Percentiles rank a stretch among this genome's conserved stretches.
Evolutionary conservation across 192 early-diverging fungal species (phyloP).

Genomic region (Backusella psychrophila): DNA sequence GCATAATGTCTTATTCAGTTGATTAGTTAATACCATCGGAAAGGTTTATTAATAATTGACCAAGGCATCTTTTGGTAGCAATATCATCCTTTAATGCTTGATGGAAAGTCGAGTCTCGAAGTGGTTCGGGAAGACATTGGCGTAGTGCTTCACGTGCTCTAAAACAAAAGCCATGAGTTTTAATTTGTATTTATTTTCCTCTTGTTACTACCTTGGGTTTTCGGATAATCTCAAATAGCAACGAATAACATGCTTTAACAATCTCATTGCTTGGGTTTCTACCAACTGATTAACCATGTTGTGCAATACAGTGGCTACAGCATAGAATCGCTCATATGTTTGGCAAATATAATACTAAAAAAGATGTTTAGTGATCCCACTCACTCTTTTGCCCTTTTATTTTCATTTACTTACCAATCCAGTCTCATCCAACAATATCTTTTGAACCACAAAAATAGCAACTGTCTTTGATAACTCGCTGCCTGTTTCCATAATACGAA

Average conservation of each 20-base stretch:
- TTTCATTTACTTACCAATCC: slow-evolving; percentile 59
- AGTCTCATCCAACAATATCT: slow-evolving; percentile 92
- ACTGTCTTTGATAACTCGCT: slow-evolving; percentile 97
- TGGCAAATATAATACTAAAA: slow-evolving; percentile 76
- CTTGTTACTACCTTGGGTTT: slow-evolving; percentile 62
- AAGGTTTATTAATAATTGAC: slow-evolving; percentile 62
- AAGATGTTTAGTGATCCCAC: background rate
- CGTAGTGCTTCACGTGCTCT: slow-evolving; percentile 88
- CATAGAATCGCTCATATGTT: slow-evolving; percentile 91
- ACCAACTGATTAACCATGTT: slow-evolving; percentile 94
- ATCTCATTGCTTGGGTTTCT: slow-evolving; percentile 75
- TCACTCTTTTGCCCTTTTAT: slow-evolving; percentile 31
- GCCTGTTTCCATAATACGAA: slow-evolving; percentile 99
- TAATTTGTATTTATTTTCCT: background rate
- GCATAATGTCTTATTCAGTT: background rate
- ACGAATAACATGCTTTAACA: slow-evolving; percentile 92
- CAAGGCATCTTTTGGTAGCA: slow-evolving; percentile 82
- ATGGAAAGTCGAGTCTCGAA: slow-evolving; percentile 86
- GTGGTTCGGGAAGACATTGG: slow-evolving; percentile 84
- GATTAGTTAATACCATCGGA: slow-evolving; percentile 38
- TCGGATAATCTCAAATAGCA: slow-evolving; percentile 93
- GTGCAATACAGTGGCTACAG: slow-evolving; percentile 90
- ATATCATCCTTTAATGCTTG: slow-evolving; percentile 85
- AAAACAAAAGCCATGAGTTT: background rate
- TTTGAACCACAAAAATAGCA: slow-evolving; percentile 99